Conservation (phyloP, 1,284 basidiomycete genomes). For the Caloboletus firmus region DNA sequence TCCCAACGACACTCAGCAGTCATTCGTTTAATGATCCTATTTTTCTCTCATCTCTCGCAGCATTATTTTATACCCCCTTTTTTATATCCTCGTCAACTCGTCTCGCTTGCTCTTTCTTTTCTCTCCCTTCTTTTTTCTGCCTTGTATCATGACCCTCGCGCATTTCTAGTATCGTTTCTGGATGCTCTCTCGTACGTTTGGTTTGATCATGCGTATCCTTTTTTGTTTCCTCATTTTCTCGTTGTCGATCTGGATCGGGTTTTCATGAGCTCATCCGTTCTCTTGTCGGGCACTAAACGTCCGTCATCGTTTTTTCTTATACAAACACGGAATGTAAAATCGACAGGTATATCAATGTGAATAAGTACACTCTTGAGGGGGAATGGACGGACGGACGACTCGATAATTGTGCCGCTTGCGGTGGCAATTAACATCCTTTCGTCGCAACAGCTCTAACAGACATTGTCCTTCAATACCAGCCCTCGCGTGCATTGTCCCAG, state of each 20-base stretch:
- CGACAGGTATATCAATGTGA: not conserved
- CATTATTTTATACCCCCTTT: conserved; percentile 1
- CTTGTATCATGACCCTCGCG: not conserved
- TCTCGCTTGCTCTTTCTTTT: not conserved
- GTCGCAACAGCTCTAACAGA: too few species aligned
- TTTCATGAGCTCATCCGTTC: not conserved
- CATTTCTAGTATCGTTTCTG: conserved; percentile 11
- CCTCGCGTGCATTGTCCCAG: too few species aligned
- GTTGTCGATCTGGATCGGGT: not conserved
- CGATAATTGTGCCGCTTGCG: not conserved
- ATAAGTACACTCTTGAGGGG: not conserved
- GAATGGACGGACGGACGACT: not conserved
- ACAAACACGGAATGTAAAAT: conserved; percentile 14
- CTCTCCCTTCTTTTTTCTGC: not conserved
- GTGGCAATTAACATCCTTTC: too few species aligned
- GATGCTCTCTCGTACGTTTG: conserved; percentile 2
- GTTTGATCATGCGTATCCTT: not conserved
- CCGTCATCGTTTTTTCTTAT: not conserved
- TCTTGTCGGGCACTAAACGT: not conserved
- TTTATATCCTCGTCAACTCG: conserved; percentile 1
- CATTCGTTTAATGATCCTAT: too few species aligned
- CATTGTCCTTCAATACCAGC: not conserved
- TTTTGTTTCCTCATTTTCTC: not conserved
- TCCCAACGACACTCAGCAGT: too few species aligned
- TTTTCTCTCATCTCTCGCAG: conserved; percentile 1